phyloP scores from a whole-genome alignment of 805 yeast genomes.

The Clavispora asparagi region DNA sequence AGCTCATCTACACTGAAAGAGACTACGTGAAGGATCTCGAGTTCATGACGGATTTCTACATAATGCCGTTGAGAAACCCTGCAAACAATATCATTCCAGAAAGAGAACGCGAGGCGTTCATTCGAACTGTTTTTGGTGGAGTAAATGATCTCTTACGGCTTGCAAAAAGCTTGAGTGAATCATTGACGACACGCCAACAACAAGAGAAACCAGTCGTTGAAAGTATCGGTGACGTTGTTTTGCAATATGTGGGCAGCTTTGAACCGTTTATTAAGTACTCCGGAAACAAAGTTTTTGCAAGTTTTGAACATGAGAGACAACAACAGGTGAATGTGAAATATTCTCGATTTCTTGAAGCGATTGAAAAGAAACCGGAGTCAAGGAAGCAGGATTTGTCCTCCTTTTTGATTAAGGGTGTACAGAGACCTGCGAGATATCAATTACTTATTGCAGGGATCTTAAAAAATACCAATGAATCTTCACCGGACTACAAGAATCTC shows the following conservation, averaged over 20 bases:
- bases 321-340: conserved; percentile 84
- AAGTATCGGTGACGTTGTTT: conserved; percentile 79
- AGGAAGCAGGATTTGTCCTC: conserved; percentile 90
- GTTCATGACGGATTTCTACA: conserved; percentile 88
- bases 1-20: conserved; percentile 87
- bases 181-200: conserved; percentile 77
- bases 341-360: conserved; percentile 90
- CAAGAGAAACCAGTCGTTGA: conserved; percentile 79
- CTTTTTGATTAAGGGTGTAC: conserved; percentile 89
- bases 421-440: conserved; percentile 93
- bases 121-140: conserved; percentile 86
- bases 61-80: conserved; percentile 81
- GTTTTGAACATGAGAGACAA: conserved; percentile 91
- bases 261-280: conserved; percentile 93
- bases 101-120: conserved; percentile 83
- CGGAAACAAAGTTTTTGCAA: conserved; percentile 92
- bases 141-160: conserved; percentile 81
- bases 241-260: conserved; percentile 78
- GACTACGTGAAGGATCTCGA: conserved; percentile 94
- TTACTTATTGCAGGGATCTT: conserved; percentile 74
- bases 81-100: conserved; percentile 74
- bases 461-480: conserved; percentile 73
- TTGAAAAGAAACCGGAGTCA: conserved; percentile 77
- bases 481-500: conserved; percentile 66
- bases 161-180: conserved; percentile 82